Evolutionary conservation across 768 basidiomycete genomes (phyloP), one percentile per base, ranked within the genome.

Genomic region (Hemileccinum rubropunctum): DNA sequence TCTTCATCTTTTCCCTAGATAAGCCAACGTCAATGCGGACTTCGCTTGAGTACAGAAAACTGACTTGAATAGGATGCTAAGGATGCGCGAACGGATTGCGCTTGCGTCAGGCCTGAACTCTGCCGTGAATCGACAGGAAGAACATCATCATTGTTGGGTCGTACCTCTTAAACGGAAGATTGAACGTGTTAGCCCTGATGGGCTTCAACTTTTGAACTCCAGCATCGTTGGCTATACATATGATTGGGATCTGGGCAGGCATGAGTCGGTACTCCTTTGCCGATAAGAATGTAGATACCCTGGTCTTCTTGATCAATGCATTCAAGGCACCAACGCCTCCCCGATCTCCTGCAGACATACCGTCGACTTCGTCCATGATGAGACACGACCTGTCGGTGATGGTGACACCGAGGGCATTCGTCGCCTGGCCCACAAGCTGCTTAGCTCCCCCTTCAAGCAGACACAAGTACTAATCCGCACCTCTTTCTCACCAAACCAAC

Each of bases 361-460:
- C 97, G 57, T 99, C 97, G 3, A 98, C 95, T 66, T 99, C 97
- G 61, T 99, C 97, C 95, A 99, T 98, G 64, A 99, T 98, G 39
- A 99, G 73, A 56, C 93, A 91, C 0, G 88, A 81, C 64, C 76
- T 82, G 58, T 88, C 81, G 0, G 88, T 93, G 56, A 98, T 83
- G 14, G 73, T 63, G 2, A 95, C 74, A 3, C 88, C 94, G 2
- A 81, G 71, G 1, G 82, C 79, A 53, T 88, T 91, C 9, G 80
- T 82, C 18, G 69, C 69, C 84, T 80, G 50, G 32, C 18, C 6
- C 20, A n/a, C 3, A 34, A 13, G 13, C 13, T 9, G 8, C 6
- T 57, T 15, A 47, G 27, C 12, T n/a, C 21, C 6, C 32, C 18
- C 1, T 1, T 7, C n/a, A 40, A 27, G 1, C 10, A 27, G 33